phyloP scores from a whole-genome alignment of 1,284 basidiomycete species.

The Chiua sp. region DNA sequence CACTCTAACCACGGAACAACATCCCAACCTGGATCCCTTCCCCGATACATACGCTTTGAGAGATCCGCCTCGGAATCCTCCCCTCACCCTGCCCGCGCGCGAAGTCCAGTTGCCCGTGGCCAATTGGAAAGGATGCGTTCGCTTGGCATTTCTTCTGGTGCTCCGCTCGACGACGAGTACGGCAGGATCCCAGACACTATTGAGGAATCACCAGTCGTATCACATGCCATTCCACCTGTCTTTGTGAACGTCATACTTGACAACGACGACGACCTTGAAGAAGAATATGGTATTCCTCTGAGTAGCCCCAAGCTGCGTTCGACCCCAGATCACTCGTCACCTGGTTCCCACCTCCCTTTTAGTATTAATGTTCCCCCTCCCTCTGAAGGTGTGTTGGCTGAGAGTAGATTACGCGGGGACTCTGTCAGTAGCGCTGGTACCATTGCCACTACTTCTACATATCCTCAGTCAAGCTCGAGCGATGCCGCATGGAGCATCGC shows the following conservation, averaged over 20 bases:
- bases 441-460: slow-evolving; percentile 42
- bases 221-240: slow-evolving; percentile 30
- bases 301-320: slow-evolving; percentile 23
- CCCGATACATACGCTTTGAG: slow-evolving; percentile 41
- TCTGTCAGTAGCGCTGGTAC: slow-evolving; percentile 67
- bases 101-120: slow-evolving; percentile 32
- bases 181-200: slow-evolving; percentile 41
- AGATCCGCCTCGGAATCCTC: slow-evolving; percentile 33
- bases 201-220: slow-evolving; percentile 37
- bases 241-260: slow-evolving; percentile 34
- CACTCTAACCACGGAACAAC: slow-evolving; percentile 38
- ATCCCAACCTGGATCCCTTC: slow-evolving; percentile 28
- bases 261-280: slow-evolving; percentile 47
- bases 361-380: slow-evolving; percentile 65
- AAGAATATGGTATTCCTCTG: slow-evolving; percentile 55
- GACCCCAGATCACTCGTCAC: slow-evolving; percentile 26
- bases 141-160: slow-evolving; percentile 21
- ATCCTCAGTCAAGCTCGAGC: slow-evolving; percentile 49
- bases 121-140: slow-evolving; percentile 33
- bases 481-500: slow-evolving; percentile 51
- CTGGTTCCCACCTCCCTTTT: slow-evolving; percentile 61
- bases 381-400: slow-evolving; percentile 40
- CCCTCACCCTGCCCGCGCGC: slow-evolving; percentile 29
- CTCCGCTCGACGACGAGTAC: slow-evolving; percentile 30
- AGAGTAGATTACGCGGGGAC: slow-evolving; percentile 62